Evolutionary conservation across 805 yeast species (phyloP), one percentile per base, ranked within the genome.

Genomic region (Wickerhamiella parazyma): DNA sequence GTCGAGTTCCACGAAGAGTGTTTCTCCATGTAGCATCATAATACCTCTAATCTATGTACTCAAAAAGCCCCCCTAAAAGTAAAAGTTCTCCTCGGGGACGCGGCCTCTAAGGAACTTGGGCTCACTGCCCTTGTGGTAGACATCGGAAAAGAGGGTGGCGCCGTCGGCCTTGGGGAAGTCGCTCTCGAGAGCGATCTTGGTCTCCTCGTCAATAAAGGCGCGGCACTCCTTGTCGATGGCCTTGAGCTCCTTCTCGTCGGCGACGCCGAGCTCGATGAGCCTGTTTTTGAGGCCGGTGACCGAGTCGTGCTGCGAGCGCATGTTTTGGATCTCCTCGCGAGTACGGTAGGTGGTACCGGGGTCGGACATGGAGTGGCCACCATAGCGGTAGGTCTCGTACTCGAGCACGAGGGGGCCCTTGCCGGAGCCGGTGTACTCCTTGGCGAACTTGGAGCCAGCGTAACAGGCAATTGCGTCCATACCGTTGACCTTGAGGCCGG

Each of bases 341-440:
- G 98, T 91, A 78, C 98, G 82, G 80, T 91, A 91, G 54, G 98
- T 91, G 66, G 98, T 91, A 75, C 98, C 98, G 60, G 98, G 98
- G 70, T 91, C 98, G 55, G 97, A 89, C 97, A 91, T 91, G 56
- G 98, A 91, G 78, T 91, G 98, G 67, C 98, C 98, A 73, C 97
- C 97, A 66, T 91, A 91, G 75, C 98, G 82, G 72, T 91, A 91
- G 57, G 98, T 91, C 72, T 87, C 96, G 69, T 81, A 91, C 73
- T 91, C 98, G 55, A 91, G 62, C 44, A 91, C 95, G 55, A 91
- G 68, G 52, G 98, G 98, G 52, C 97, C 98, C 61, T 89, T 87
- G 61, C 95, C 95, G 49, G 78, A 69, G 50, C 81, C 72, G 65
- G 83, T 72, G 95, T 94, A 91, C 67, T 89, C 95, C 72, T 86